Conservation (phyloP, 805 yeast genomes). For the Ascoidea asiatica region DNA sequence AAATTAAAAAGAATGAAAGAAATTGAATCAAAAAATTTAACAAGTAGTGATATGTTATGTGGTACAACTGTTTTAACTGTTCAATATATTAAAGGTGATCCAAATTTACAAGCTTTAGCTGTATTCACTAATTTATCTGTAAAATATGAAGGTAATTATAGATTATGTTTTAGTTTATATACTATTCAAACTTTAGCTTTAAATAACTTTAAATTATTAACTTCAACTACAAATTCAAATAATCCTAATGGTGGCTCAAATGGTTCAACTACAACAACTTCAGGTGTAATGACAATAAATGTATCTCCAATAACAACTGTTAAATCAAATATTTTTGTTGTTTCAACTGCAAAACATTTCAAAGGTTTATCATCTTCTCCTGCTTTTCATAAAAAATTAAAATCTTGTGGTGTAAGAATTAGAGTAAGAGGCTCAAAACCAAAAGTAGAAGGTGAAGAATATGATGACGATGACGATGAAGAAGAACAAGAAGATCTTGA, state of each 20-base stretch:
- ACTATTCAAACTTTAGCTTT: slow-evolving; percentile 8
- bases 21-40: not conserved
- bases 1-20: not conserved
- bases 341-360: slow-evolving; percentile 11
- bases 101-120: slow-evolving; percentile 9
- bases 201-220: too few species aligned
- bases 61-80: slow-evolving; percentile 11
- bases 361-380: slow-evolving; percentile 10
- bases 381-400: slow-evolving; percentile 8
- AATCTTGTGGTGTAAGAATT: slow-evolving; percentile 10
- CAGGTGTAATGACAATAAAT: not conserved
- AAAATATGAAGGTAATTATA: slow-evolving; percentile 9
- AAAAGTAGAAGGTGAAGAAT: too few species aligned
- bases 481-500: too few species aligned
- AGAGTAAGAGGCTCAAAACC: slow-evolving; percentile 11
- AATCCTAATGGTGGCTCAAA: slow-evolving; percentile 7
- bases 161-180: slow-evolving; percentile 9
- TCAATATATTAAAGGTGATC: slow-evolving; percentile 8
- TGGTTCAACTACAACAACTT: slow-evolving; percentile 3
- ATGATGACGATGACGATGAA: too few species aligned
- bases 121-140: slow-evolving; percentile 11
- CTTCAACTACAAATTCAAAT: not conserved
- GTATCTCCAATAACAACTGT: not conserved
- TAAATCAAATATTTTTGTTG: slow-evolving; percentile 4
- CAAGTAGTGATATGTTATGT: slow-evolving; percentile 8